Base-by-base conservation (phyloP, 305 asterid species). In the Fraxinus baroniana region DNA sequence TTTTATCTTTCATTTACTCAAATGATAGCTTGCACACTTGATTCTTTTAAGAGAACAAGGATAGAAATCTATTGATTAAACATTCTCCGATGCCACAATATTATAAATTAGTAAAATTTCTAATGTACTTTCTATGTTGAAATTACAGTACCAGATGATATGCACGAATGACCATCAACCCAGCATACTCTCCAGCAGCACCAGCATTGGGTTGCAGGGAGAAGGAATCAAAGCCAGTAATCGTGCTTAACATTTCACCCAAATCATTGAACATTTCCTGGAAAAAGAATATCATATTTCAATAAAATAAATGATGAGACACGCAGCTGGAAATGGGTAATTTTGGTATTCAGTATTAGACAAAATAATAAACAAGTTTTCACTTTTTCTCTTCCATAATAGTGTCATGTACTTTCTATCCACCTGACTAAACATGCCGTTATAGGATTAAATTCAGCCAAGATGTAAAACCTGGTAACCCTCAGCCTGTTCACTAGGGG, bases 151-250 rank as follows among this genome's bases (percentile, higher is more conserved):
- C 99, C 98, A 85, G 68, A 91, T 96, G 98, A 91, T 96, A 96
- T 81, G 98, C 98, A 73, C 98, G 97, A 82, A 96, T 96, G 83
- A 96, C 99, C 99, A 96, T 96, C 82, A 96, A 85, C 73, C 99
- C 99, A 32, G 98, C 98, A 82, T 94, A 96, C 84, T 96, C 99
- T 78, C 99, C 98, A 82, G 99, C 90, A 76, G 99, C 99, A 85
- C 99, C 99, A 37, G 98, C 98, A 80, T 96, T 96, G 44, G 99
- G 99, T 90, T 94, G 99, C 85, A 94, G 91, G 24, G 99, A 96
- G 94, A 96, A 89, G 52, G 98, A 96, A 86, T 96, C 98, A 71
- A 96, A 96, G 78, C 99, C 99, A 55, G 98, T 96, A 83, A 96
- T 91, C 10, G 94, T 90, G 81, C 99, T 94, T 90, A 94, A 78